phyloP scores from a whole-genome alignment of 176 grass and related monocot genomes.

The Paspalum notatum region DNA sequence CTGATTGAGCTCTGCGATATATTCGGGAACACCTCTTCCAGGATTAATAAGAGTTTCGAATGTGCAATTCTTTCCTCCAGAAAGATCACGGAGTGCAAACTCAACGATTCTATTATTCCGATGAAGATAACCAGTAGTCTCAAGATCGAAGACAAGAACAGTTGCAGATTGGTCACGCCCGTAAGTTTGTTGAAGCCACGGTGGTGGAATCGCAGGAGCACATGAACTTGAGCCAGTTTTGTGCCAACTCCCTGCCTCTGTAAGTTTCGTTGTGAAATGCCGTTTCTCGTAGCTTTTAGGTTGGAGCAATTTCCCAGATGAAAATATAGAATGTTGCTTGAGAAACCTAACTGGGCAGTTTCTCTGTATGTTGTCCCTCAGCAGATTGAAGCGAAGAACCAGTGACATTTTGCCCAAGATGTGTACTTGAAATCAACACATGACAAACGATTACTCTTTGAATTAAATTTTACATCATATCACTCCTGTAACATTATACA shows the following conservation, averaged over 20 bases:
- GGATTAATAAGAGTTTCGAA: constrained; percentile 88
- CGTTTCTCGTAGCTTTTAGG: constrained; percentile 36
- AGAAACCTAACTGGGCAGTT: constrained; percentile 37
- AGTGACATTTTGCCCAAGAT: constrained; percentile 53
- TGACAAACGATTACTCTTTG: neutral
- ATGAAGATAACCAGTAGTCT: constrained; percentile 67
- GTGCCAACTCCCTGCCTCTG: constrained; percentile 32
- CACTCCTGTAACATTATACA: neutral
- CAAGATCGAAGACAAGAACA: constrained; percentile 74
- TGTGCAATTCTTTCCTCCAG: constrained; percentile 80
- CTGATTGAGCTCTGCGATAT: neutral
- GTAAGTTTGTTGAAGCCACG: constrained; percentile 35
- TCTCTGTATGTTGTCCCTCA: constrained; percentile 45
- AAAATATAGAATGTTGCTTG: constrained; percentile 34
- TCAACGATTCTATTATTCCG: constrained; percentile 64
- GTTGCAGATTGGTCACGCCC: constrained; percentile 49
- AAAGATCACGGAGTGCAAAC: constrained; percentile 70
- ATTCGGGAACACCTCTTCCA: constrained; percentile 23
- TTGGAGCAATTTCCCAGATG: constrained; percentile 43
- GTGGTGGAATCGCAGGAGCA: constrained; percentile 31
- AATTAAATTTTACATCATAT: neutral
- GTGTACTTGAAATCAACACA: constrained; percentile 31
- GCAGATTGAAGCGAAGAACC: constrained; percentile 48
- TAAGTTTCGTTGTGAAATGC: constrained; percentile 39
- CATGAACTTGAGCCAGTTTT: constrained; percentile 36